phyloP scores from a whole-genome alignment of 108 stramenopile genomes.

The Conticribra weissflogii region DNA sequence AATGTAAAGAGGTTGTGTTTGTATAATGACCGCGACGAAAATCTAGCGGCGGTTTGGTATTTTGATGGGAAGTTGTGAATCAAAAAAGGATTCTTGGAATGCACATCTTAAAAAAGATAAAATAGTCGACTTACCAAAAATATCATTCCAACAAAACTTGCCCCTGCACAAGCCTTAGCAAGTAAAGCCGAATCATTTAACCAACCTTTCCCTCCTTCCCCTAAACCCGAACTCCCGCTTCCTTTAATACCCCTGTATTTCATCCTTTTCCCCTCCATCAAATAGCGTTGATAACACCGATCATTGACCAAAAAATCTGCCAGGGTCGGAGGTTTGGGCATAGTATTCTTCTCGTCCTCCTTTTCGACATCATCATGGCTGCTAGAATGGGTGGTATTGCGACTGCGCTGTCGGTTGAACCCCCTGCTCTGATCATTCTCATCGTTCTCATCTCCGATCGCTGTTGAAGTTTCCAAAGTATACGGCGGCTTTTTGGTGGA shows the following conservation, averaged over 20 bases:
- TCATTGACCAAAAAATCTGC: constrained; percentile 48
- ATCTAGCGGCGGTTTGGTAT: constrained; percentile 1
- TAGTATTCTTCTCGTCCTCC: constrained; percentile 25
- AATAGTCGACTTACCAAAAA: constrained; percentile 24
- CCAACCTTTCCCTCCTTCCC: background rate
- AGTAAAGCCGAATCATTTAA: constrained; percentile 28
- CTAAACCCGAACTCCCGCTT: constrained; percentile 5
- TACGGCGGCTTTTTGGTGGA: background rate
- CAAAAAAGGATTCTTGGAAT: background rate
- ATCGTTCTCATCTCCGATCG: constrained; percentile 25
- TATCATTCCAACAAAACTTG: constrained; percentile 39
- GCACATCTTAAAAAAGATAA: background rate
- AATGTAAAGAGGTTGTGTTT: constrained; percentile 46
- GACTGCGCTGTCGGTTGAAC: constrained; percentile 3
- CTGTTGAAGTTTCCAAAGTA: constrained; percentile 1
- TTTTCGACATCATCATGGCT: constrained; percentile 16
- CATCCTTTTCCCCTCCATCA: constrained; percentile 30
- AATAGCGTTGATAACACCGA: constrained; percentile 29
- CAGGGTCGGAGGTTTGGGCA: constrained; percentile 35
- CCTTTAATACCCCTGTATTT: constrained; percentile 24
- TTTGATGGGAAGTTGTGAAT: background rate
- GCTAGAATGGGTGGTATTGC: too few species aligned
- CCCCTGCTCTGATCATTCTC: too few species aligned
- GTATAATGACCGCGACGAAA: constrained; percentile 38
- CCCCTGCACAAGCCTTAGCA: constrained; percentile 36